A percentile compares a stretch with the other conserved stretches of the same genome.
These are phyloP conservation scores for Rhododendron simsii DNA, from an alignment of 148 eudicot genomes.

Conservation along the genomic window DNA sequence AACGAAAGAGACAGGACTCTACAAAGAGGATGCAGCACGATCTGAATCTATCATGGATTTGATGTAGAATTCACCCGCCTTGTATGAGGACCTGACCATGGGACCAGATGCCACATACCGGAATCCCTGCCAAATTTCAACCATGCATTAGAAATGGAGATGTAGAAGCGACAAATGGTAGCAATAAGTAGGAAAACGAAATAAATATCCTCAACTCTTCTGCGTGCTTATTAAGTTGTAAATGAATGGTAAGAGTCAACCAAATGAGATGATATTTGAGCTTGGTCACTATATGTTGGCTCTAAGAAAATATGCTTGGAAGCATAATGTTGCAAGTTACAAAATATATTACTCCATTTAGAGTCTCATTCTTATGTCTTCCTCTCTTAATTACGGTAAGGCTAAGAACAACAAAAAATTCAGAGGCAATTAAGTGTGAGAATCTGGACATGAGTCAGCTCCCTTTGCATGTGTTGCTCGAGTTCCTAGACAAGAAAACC, in stretches of 20 bases:
- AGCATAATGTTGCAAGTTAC: neutral
- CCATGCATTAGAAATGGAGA: neutral
- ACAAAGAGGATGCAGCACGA: constrained; percentile 58
- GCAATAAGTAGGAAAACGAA: neutral
- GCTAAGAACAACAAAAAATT: neutral
- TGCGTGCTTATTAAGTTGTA: neutral
- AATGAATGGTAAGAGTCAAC: neutral
- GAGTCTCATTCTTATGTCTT: neutral
- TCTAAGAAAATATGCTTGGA: neutral
- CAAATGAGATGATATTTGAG: neutral
- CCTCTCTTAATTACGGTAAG: neutral
- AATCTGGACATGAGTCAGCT: neutral
- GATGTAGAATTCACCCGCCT: constrained; percentile 91
- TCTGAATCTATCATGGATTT: constrained; percentile 91
- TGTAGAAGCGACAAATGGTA: neutral
- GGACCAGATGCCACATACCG: constrained; percentile 97
- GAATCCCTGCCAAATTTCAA: constrained; percentile 59
- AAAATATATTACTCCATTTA: neutral
- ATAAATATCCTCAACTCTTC: neutral
- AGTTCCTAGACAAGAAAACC: neutral
- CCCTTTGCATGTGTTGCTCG: neutral
- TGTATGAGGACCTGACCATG: constrained; percentile 96
- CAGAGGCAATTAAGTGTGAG: neutral
- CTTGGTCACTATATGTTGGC: neutral
- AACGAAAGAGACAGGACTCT: neutral